Conservation (phyloP, 345 rosid species). For the Bretschneidera sinensis region DNA sequence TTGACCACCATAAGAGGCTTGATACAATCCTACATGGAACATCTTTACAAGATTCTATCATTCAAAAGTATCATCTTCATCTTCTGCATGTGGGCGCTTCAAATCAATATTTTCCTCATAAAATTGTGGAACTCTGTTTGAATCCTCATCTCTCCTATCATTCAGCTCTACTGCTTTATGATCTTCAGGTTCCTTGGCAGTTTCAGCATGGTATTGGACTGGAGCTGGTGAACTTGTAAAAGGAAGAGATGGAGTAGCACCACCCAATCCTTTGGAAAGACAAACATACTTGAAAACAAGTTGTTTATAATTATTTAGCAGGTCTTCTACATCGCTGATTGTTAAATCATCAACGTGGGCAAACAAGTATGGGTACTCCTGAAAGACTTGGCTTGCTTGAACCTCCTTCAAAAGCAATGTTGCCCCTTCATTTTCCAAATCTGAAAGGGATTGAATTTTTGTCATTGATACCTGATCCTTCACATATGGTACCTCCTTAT, state of each 20-base stretch:
- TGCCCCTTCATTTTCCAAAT: slow-evolving; percentile 83
- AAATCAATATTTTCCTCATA: slow-evolving; percentile 28
- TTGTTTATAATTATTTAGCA: slow-evolving; percentile 66
- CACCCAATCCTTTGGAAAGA: slow-evolving; percentile 48
- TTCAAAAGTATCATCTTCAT: slow-evolving; percentile 20
- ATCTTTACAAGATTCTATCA: slow-evolving; percentile 9
- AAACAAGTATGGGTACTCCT: slow-evolving; percentile 73
- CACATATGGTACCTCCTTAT: slow-evolving; percentile 20
- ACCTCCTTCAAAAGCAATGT: slow-evolving; percentile 63
- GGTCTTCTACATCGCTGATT: slow-evolving; percentile 68
- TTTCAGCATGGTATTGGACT: slow-evolving; percentile 14
- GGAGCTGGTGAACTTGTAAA: slow-evolving; percentile 16
- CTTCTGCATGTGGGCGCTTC: neutral
- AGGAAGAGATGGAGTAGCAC: slow-evolving; percentile 17
- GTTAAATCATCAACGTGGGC: slow-evolving; percentile 72
- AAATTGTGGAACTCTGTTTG: neutral
- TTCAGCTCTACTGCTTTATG: slow-evolving; percentile 12
- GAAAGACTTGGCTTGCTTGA: slow-evolving; percentile 39
- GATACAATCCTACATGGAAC: neutral
- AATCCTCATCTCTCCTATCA: slow-evolving; percentile 12
- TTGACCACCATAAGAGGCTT: neutral
- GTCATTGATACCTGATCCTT: slow-evolving; percentile 36
- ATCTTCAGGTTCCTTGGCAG: slow-evolving; percentile 17
- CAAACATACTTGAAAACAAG: slow-evolving; percentile 51
- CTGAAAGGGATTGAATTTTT: slow-evolving; percentile 61